Conservation (phyloP, 2,329 filamentous ascomycete species). For the Epichloe aotearoae region DNA sequence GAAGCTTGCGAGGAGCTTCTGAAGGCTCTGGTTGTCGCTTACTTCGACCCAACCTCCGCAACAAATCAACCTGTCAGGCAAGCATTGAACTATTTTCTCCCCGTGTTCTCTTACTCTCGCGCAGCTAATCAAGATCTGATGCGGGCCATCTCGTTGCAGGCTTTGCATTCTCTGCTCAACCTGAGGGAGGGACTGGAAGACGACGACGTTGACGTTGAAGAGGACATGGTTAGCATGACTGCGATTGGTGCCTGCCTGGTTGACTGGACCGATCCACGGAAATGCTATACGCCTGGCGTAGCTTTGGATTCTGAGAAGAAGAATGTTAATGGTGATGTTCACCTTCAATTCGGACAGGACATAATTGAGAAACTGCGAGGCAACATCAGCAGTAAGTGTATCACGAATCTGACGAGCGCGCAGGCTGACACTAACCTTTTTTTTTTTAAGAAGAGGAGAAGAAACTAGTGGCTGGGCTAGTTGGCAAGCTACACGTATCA, state of each 20-base stretch:
- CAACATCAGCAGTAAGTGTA: slow-evolving; percentile 49
- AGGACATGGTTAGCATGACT: slow-evolving; percentile 66
- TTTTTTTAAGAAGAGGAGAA: slow-evolving; percentile 60
- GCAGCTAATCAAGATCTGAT: slow-evolving; percentile 73
- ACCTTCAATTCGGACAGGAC: slow-evolving; percentile 64
- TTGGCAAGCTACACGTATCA: slow-evolving; percentile 72
- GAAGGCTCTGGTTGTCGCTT: slow-evolving; percentile 69
- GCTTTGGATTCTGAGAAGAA: slow-evolving; percentile 45
- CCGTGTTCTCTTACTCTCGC: slow-evolving; percentile 82
- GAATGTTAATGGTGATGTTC: slow-evolving; percentile 61
- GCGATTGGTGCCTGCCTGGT: slow-evolving; percentile 71
- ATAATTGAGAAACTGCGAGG: slow-evolving; percentile 62
- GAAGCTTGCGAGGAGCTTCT: slow-evolving; percentile 61
- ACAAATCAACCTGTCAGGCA: slow-evolving; percentile 75
- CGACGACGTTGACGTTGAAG: slow-evolving; percentile 60
- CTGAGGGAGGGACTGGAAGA: slow-evolving; percentile 61
- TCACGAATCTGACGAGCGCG: background rate
- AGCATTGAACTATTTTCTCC: slow-evolving; percentile 83
- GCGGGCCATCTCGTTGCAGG: slow-evolving; percentile 57
- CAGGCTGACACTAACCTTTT: slow-evolving; percentile 15
- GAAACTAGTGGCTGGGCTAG: slow-evolving; percentile 63
- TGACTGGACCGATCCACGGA: slow-evolving; percentile 91
- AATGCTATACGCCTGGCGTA: slow-evolving; percentile 45
- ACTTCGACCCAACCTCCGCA: slow-evolving; percentile 76
- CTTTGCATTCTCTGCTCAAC: slow-evolving; percentile 62